Evolutionary conservation across 2,329 filamentous ascomycete species (phyloP).

Genomic region (Apiospora sp.): DNA sequence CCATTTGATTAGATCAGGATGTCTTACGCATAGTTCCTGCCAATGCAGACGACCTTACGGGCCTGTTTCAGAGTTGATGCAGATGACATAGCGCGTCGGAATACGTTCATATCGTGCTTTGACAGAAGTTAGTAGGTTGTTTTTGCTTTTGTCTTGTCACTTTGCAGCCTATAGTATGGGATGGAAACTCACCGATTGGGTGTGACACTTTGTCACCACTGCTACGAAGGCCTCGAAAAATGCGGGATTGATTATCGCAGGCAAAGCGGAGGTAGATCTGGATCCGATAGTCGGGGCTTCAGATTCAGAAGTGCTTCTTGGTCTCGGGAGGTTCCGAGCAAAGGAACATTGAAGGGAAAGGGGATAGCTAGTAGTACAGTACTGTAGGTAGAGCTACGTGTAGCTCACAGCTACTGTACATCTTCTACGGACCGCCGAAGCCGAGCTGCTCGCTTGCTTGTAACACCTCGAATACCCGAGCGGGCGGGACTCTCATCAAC

Average conservation of each 20-base stretch:
- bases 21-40: conserved; percentile 91
- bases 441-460: not conserved
- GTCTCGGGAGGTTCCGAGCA: conserved; percentile 21
- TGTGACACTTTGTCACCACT: conserved; percentile 28
- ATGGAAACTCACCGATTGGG: conserved; percentile 23
- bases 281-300: conserved; percentile 28
- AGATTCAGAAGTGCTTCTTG: not conserved
- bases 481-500: not conserved
- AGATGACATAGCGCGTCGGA: conserved; percentile 48
- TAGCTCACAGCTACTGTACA: not conserved
- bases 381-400: no score
- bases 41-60: conserved; percentile 89
- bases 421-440: not conserved
- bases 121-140: not conserved
- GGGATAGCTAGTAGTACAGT: not conserved
- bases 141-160: not conserved
- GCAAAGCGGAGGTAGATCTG: conserved; percentile 27
- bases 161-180: not conserved
- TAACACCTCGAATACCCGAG: conserved; percentile 17
- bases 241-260: not conserved
- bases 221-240: conserved; percentile 21
- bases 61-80: conserved; percentile 57
- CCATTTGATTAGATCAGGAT: conserved; percentile 25
- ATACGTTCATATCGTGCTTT: conserved; percentile 41
- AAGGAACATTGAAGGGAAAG: not conserved